Evolutionary conservation across 2,329 filamentous ascomycete genomes (phyloP).

Genomic region (Bipolaris cookei): DNA sequence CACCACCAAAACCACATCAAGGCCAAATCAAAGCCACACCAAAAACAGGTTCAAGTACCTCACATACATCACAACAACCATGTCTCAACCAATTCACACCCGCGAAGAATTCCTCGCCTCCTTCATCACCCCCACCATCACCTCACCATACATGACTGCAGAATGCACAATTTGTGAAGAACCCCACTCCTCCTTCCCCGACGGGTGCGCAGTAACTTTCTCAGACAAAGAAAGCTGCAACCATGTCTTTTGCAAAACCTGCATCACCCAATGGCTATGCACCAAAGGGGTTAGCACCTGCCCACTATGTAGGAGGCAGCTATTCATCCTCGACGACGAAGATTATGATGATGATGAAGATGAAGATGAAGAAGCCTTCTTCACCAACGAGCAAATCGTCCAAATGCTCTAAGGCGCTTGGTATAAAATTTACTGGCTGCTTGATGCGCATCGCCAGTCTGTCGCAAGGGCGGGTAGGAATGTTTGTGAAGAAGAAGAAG

Average conservation of each 20-base stretch:
- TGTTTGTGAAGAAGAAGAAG: too few species aligned
- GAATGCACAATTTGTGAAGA: slow-evolving; percentile 9
- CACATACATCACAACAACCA: background rate
- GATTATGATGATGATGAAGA: background rate
- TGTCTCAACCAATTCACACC: background rate
- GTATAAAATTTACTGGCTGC: background rate
- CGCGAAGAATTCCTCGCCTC: background rate
- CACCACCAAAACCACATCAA: too few species aligned
- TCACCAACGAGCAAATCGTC: background rate
- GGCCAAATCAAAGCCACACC: background rate
- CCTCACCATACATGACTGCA: background rate
- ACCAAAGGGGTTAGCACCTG: background rate
- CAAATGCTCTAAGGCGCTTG: background rate
- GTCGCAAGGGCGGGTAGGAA: too few species aligned
- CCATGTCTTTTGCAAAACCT: slow-evolving; percentile 5
- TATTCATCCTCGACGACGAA: background rate
- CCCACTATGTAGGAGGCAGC: background rate
- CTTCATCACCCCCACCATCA: background rate
- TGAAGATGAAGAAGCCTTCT: background rate
- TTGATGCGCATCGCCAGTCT: background rate
- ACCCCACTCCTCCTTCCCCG: background rate
- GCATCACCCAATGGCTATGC: slow-evolving; percentile 3
- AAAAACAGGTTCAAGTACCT: background rate
- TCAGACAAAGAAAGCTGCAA: slow-evolving; percentile 1
- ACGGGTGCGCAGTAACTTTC: background rate